Conservation (phyloP, 202 grass and related monocot species). For the Carex sylvatica region DNA sequence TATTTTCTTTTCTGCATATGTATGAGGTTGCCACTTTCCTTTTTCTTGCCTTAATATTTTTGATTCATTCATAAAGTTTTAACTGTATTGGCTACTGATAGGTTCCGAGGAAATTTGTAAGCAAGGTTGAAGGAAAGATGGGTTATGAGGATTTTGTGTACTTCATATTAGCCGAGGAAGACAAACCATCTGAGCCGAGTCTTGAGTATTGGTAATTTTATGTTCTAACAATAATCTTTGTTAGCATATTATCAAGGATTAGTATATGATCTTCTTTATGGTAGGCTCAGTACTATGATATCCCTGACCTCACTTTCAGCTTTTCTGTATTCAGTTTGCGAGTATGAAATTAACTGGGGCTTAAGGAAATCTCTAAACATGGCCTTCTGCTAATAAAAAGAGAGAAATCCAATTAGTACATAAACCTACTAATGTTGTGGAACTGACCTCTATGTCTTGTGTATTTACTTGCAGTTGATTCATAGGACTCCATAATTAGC, state of each 20-base stretch:
- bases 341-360: neutral
- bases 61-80: slow-evolving; percentile 16
- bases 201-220: slow-evolving; percentile 76
- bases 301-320: neutral
- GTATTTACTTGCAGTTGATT: neutral
- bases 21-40: neutral
- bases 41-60: slow-evolving; percentile 15
- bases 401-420: neutral
- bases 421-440: neutral
- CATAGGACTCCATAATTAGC: neutral
- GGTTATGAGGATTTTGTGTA: slow-evolving; percentile 99
- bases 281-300: neutral
- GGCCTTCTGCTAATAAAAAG: neutral
- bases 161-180: slow-evolving; percentile 94
- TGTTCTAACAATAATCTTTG: neutral
- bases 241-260: neutral
- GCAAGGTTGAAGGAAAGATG: slow-evolving; percentile 91
- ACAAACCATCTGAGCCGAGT: slow-evolving; percentile 86
- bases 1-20: neutral
- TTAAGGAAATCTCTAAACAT: neutral
- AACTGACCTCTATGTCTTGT: neutral
- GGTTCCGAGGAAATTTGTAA: slow-evolving; percentile 97
- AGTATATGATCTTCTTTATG: neutral
- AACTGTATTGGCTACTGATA: slow-evolving; percentile 31
- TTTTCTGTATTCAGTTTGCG: neutral